Percentiles rank a stretch among this genome's conserved stretches.
phyloP scores from a whole-genome alignment of 2,329 filamentous ascomycete genomes.

The Ceratocystis diversiconidia region DNA sequence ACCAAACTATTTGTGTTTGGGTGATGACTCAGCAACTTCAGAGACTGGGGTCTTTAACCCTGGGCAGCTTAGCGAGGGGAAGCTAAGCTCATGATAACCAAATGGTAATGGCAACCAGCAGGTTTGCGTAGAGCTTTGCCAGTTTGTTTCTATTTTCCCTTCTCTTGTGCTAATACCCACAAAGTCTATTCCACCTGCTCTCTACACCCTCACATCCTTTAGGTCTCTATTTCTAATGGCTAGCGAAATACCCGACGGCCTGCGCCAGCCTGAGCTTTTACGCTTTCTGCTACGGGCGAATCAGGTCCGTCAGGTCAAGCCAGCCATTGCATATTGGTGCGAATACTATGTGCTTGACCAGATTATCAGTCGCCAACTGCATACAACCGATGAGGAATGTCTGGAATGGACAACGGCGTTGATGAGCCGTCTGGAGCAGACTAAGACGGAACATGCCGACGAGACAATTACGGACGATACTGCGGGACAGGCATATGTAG shows the following conservation, averaged over 20 bases:
- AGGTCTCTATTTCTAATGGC: background rate
- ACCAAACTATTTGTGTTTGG: background rate
- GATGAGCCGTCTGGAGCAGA: slow-evolving; percentile 83
- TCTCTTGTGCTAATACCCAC: background rate
- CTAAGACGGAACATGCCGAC: slow-evolving; percentile 55
- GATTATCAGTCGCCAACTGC: slow-evolving; percentile 68
- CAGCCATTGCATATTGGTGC: slow-evolving; percentile 89
- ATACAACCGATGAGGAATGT: slow-evolving; percentile 63
- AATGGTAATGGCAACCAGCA: background rate
- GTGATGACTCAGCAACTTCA: background rate
- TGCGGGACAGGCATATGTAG: slow-evolving; percentile 79
- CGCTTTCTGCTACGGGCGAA: slow-evolving; percentile 71
- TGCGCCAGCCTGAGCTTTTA: slow-evolving; percentile 69
- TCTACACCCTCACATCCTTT: no score
- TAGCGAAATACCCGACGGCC: slow-evolving; percentile 46
- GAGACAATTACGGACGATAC: slow-evolving; percentile 75
- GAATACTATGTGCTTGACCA: slow-evolving; percentile 89
- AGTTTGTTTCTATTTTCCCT: background rate
- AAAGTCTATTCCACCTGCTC: background rate
- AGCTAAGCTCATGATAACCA: background rate
- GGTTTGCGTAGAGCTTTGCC: background rate
- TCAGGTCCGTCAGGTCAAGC: slow-evolving; percentile 73
- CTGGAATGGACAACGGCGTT: slow-evolving; percentile 66
- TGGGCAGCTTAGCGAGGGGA: background rate
- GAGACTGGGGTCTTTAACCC: background rate